Base-by-base conservation (phyloP, 1,139 yeast genomes). In the Yamadazyma jaroonii region DNA sequence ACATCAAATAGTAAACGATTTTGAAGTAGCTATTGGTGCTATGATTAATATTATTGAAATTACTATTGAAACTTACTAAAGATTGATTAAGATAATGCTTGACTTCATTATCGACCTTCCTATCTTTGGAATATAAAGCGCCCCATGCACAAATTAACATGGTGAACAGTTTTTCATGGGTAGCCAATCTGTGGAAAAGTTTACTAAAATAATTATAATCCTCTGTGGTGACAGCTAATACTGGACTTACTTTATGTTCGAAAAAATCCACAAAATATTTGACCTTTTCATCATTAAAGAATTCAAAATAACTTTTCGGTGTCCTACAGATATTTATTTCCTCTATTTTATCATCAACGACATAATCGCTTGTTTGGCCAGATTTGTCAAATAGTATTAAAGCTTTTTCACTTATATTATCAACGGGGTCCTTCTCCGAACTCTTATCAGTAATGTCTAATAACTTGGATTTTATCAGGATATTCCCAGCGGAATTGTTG, bases 91-190 rank as follows among this genome's bases (percentile, higher is more conserved):
- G 43, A 39, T 59, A 56, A 4, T 41, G 34, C 14, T 41, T 42
- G 2, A 54, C 58, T 12, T 42, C 44, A 28, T 39, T 45, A 6
- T 53, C 43, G 4, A 32, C 7, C 22, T 23, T 13, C 15, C 21
- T 32, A 6, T 49, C 49, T 15, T 52, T 53, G 9, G 38, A 36
- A 36, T 46, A 51, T 7, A 52, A 41, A 6, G 53, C 54, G 9
- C 57, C 57, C 79, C 78, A 73, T 0, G 74, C 73, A 2, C 72
- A 69, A 9, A 72, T 44, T 2, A 69, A 69, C 42, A 64, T 57
- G 38, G 67, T 54, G 14, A 68, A 54, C 3, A 67, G 50, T 32
- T 62, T 67, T 34, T 69, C 67, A 11, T 52, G 48, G 11, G 59
- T 48, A 1, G 77, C 74, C 9, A 69, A 46, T 12, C 59, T 53